A percentile compares a stretch with the other conserved stretches of the same genome.
phyloP scores from a whole-genome alignment of 306 rosid species.

The Echinosophora koreensis region DNA sequence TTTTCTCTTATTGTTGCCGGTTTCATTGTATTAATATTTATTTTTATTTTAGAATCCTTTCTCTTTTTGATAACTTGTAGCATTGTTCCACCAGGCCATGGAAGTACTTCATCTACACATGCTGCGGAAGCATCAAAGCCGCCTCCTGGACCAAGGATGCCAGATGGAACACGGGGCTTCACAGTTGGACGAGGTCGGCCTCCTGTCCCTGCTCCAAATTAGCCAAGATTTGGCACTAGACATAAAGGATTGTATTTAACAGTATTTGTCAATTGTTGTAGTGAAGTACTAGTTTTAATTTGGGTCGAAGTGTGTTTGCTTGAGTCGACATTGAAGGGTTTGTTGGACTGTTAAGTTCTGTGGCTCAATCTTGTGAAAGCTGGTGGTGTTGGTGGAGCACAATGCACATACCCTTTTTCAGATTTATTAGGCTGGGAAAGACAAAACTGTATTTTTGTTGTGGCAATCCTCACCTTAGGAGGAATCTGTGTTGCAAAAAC shows the following conservation, averaged over 20 bases:
- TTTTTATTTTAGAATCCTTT: neutral
- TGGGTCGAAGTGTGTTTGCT: slow-evolving; percentile 29
- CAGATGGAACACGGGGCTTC: slow-evolving; percentile 96
- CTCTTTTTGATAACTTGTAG: slow-evolving; percentile 24
- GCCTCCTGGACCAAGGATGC: slow-evolving; percentile 98
- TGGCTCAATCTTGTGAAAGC: slow-evolving; percentile 29
- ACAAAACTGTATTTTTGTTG: neutral
- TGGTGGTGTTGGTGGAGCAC: slow-evolving; percentile 42
- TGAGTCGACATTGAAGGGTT: slow-evolving; percentile 40
- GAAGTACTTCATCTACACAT: slow-evolving; percentile 65
- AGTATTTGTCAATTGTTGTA: slow-evolving; percentile 15
- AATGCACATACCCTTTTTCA: neutral
- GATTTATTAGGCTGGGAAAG: slow-evolving; percentile 35
- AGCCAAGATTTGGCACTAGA: slow-evolving; percentile 40
- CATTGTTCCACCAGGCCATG: slow-evolving; percentile 75
- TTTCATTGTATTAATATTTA: neutral
- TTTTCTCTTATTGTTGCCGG: neutral
- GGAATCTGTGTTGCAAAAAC: slow-evolving; percentile 43
- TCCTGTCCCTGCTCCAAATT: slow-evolving; percentile 55
- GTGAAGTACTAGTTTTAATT: slow-evolving; percentile 36
- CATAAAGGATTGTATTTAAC: slow-evolving; percentile 37
- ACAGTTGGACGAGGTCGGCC: slow-evolving; percentile 95
- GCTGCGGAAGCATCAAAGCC: slow-evolving; percentile 76
- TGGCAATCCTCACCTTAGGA: slow-evolving; percentile 42
- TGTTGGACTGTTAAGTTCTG: slow-evolving; percentile 32